Base-by-base conservation (phyloP, 2,329 filamentous ascomycete genomes). In the Calonectria crousiana region DNA sequence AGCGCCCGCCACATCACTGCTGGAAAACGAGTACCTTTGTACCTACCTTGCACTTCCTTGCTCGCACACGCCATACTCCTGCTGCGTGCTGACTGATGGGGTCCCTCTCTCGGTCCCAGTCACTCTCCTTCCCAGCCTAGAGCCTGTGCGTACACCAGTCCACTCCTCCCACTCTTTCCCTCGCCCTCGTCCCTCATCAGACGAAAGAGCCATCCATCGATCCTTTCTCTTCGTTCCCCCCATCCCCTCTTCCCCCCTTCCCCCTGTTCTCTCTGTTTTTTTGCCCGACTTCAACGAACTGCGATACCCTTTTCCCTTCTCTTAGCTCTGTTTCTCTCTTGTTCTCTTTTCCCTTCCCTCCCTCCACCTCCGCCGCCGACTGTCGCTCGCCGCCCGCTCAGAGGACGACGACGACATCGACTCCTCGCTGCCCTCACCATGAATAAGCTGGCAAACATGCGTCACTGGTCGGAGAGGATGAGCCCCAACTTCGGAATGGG, bases 381-480 rank as follows among this genome's bases (percentile, higher is more conserved):
- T 76, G 79, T 80, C 78, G 79, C 62, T 69, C 60, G 67, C 76
- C 79, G 77, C 74, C 77, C 76, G 77, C 79, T 77, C 73, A 72
- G 77, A 77, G 76, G 76, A 80, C 79, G 78, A 80, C 78, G 77
- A 76, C 75, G 69, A 78, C 78, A 69, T 70, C 74, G 69, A 70
- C 69, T 67, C 67, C 69, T 70, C 72, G 53, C 67, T 71, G 34
- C 68, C 67, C 77, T 76, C 89, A 92, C 82, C 83, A 93, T 93
- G 92, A 93, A 93, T 87, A 93, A 93, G 87, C 85, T 93, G 85
- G 90, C 91, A 84, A 92, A 92, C 83, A 93, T 93, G 91, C 91
- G 92, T 88, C 91, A 93, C 88, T 93, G 92, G 92, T 90, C 91
- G 84, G 91, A 92, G 86, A 89, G 91, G 88, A 93, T 93, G 89